A percentile compares a stretch with the other conserved stretches of the same genome.
Conservation (phyloP, 1,139 yeast genomes). For the Saccharomyces hybrid region DNA sequence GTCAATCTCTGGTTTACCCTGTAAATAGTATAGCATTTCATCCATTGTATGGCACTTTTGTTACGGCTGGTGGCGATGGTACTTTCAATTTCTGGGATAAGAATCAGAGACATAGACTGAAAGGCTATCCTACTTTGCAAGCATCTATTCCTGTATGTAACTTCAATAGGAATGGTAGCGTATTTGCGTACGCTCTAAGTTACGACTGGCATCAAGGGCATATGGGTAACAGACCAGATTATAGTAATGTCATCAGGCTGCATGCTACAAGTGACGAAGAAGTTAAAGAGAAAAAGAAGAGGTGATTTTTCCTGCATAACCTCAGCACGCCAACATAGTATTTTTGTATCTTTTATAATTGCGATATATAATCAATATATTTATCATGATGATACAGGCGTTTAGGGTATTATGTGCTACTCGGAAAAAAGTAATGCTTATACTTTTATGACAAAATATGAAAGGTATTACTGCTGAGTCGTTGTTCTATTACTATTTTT, state of each 20-base stretch:
- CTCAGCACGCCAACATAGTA: neutral
- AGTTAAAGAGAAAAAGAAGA: constrained; percentile 66
- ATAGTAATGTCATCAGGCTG: constrained; percentile 68
- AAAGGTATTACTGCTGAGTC: neutral
- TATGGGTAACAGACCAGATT: constrained; percentile 65
- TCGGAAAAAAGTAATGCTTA: too few species aligned
- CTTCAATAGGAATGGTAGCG: constrained; percentile 75
- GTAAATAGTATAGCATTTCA: constrained; percentile 81
- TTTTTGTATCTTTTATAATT: neutral
- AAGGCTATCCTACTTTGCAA: constrained; percentile 67
- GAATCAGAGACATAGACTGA: constrained; percentile 81
- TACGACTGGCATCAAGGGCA: constrained; percentile 96
- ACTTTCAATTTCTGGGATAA: constrained; percentile 95
- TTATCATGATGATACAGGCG: neutral
- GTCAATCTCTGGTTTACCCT: constrained; percentile 55
- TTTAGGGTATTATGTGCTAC: neutral
- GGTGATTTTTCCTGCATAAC: constrained; percentile 14
- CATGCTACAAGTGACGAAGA: constrained; percentile 86
- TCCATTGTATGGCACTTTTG: constrained; percentile 84
- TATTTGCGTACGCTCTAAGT: constrained; percentile 86
- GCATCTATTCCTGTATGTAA: constrained; percentile 71
- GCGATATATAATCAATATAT: neutral
- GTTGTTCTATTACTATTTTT: neutral
- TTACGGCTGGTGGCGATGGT: constrained; percentile 95
- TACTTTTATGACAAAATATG: too few species aligned